Percentiles rank a stretch among this genome's conserved stretches.
These are phyloP conservation scores for Colletotrichum cuscutae DNA, from an alignment of 2,329 filamentous ascomycete species.

Conservation along the genomic window DNA sequence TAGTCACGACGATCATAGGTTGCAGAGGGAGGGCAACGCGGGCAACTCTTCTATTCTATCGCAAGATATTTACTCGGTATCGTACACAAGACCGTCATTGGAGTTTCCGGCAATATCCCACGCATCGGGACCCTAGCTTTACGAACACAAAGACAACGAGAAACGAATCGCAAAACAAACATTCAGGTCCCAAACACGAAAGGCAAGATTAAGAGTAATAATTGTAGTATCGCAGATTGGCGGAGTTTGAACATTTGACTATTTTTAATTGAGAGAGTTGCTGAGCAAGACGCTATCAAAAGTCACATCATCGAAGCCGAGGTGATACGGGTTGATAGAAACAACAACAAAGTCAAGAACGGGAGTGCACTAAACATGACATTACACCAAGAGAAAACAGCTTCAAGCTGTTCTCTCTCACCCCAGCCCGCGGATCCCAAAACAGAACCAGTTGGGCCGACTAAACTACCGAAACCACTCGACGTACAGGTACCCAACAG, in stretches of 20 bases:
- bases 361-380: background rate
- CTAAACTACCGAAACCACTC: background rate
- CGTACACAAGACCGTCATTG: no score
- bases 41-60: no score
- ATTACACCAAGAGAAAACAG: no score
- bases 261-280: background rate
- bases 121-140: no score
- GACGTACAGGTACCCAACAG: background rate
- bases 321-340: background rate
- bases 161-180: background rate
- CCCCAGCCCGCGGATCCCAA: background rate
- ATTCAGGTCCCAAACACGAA: background rate
- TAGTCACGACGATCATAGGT: no score
- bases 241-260: background rate
- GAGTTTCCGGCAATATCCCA: no score
- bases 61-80: no score
- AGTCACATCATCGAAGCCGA: background rate
- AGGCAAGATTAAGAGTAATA: background rate
- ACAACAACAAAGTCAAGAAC: no score
- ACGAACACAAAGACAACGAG: no score
- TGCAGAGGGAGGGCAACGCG: background rate
- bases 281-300: background rate
- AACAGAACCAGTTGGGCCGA: background rate
- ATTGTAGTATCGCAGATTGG: background rate
- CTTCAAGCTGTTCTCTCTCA: background rate